A percentile compares a stretch with the other conserved stretches of the same genome.
Evolutionary conservation across 768 basidiomycete genomes (phyloP).

Genomic region (Kockovaella imperatae): DNA sequence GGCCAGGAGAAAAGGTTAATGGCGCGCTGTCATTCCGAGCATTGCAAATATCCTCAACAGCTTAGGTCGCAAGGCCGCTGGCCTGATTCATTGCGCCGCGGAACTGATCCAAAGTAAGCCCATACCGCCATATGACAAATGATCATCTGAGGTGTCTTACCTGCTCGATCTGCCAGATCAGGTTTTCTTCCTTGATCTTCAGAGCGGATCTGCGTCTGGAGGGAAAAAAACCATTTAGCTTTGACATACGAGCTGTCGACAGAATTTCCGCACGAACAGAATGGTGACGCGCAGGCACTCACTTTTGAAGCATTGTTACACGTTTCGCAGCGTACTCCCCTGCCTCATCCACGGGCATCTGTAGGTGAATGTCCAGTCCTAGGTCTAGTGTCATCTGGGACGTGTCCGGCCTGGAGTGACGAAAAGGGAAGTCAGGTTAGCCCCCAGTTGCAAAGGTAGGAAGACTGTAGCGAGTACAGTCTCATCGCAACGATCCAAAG

Average conservation of each 20-base stretch:
- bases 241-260: no score
- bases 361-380: slow-evolving; percentile 21
- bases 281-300: neutral
- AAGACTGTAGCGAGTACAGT: neutral
- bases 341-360: slow-evolving; percentile 10
- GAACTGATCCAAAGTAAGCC: neutral
- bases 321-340: slow-evolving; percentile 12
- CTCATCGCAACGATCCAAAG: neutral
- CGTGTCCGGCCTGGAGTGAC: no score
- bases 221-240: no score
- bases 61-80: no score
- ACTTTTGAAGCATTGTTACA: slow-evolving; percentile 16
- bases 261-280: no score
- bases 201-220: slow-evolving; percentile 7
- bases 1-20: no score
- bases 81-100: neutral
- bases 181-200: slow-evolving; percentile 9
- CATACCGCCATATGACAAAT: neutral
- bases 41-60: no score
- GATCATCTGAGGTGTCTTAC: slow-evolving; percentile 7
- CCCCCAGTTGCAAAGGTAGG: neutral
- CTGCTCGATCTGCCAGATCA: slow-evolving; percentile 26
- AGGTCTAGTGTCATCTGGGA: slow-evolving; percentile 15
- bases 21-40: no score
- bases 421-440: neutral